Evolutionary conservation across 208 protist genomes (phyloP).

Genomic region (Trypanosoma brucei): DNA sequence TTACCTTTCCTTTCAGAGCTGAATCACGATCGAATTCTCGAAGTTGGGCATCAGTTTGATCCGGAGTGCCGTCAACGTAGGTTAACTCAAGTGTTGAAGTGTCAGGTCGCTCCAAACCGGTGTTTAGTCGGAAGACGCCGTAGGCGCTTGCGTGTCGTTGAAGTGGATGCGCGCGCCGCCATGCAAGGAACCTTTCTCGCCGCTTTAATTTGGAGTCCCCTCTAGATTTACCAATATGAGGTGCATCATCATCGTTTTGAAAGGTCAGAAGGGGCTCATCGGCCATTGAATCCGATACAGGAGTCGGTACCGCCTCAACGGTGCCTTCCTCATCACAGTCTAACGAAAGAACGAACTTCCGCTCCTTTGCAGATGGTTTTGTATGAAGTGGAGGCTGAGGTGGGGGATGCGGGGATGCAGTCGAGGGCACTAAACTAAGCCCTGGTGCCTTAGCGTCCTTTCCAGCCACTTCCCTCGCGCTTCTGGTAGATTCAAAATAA

Average conservation of each 20-base stretch:
- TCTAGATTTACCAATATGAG: background rate
- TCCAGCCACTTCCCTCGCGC: background rate
- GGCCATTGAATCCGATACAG: background rate
- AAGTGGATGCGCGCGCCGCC: conserved; percentile 41
- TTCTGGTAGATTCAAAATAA: conserved; percentile 28
- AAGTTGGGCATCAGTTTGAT: background rate
- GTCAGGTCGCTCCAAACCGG: conserved; percentile 55
- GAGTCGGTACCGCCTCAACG: background rate
- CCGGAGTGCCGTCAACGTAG: conserved; percentile 9
- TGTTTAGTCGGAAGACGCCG: conserved; percentile 64
- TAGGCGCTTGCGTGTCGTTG: conserved; percentile 31
- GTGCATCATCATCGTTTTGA: background rate
- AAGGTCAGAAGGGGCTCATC: conserved; percentile 7
- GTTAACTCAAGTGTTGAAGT: conserved; percentile 27
- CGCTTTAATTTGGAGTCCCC: conserved; percentile 8
- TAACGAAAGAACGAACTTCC: conserved; percentile 20
- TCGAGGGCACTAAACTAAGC: background rate
- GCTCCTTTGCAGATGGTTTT: conserved; percentile 3
- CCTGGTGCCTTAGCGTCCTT: background rate
- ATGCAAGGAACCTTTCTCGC: conserved; percentile 54
- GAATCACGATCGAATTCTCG: background rate
- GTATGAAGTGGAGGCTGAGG: background rate
- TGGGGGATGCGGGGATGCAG: background rate
- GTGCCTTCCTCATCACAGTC: background rate
- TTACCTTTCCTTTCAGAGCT: background rate